These are phyloP conservation scores for Phytophthora agathidicida DNA, from an alignment of 352 stramenopile species.

Conservation along the genomic window DNA sequence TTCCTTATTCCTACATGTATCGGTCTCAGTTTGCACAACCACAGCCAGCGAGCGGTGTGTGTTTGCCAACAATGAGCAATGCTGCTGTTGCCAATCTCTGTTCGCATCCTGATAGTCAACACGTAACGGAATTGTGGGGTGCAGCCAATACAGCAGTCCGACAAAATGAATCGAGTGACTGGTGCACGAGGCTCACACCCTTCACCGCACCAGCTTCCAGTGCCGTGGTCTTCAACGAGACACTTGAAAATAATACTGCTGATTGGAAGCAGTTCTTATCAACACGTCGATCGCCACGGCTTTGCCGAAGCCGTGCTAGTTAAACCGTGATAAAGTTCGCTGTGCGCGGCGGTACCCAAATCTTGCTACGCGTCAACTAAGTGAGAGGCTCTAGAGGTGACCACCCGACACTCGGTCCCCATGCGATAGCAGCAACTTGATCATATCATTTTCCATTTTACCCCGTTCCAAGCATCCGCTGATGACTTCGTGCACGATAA, in stretches of 20 bases:
- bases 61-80: constrained; percentile 5
- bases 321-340: background rate
- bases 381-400: background rate
- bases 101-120: constrained; percentile 4
- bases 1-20: no score
- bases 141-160: background rate
- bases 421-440: background rate
- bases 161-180: constrained; percentile 9
- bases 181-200: constrained; percentile 2
- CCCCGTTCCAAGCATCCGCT: background rate
- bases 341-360: background rate
- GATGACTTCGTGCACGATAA: background rate
- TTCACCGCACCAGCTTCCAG: background rate
- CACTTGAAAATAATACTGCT: constrained; percentile 26
- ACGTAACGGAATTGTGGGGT: background rate
- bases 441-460: constrained; percentile 14
- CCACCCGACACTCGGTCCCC: no score
- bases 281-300: background rate
- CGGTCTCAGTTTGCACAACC: no score
- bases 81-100: constrained; percentile 10
- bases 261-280: constrained; percentile 32
- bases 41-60: no score
- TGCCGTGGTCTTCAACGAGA: constrained; percentile 2
- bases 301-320: constrained; percentile 5
- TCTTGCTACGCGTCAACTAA: background rate